A percentile compares a stretch with the other conserved stretches of the same genome.
These are phyloP conservation scores for Trematosphaeria pertusa DNA, from an alignment of 2,329 filamentous ascomycete species.

Conservation along the genomic window DNA sequence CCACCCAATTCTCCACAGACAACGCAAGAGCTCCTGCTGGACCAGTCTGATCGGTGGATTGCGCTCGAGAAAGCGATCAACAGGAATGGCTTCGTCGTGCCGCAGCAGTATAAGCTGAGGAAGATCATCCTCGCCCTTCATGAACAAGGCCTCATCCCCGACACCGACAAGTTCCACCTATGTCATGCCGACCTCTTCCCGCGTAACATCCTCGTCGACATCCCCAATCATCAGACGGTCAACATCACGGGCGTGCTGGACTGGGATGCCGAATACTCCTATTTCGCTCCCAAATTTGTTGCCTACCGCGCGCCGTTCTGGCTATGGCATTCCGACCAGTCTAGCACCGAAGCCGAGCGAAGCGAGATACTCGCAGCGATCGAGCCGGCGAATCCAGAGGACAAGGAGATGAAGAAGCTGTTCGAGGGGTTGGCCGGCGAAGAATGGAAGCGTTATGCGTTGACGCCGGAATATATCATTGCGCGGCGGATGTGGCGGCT, in stretches of 20 bases:
- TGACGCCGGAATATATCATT: conserved; percentile 25
- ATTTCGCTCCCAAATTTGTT: conserved; percentile 27
- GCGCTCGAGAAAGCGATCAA: background rate
- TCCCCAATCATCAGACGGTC: conserved; percentile 8
- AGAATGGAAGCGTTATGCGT: conserved; percentile 29
- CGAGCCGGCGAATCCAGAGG: conserved; percentile 5
- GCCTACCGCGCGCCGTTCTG: conserved; percentile 21
- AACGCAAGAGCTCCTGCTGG: conserved; percentile 3
- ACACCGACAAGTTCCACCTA: conserved; percentile 14
- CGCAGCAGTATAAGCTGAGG: conserved; percentile 13
- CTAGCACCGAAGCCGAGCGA: conserved; percentile 8
- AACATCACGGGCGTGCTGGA: conserved; percentile 30
- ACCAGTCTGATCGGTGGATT: conserved; percentile 4
- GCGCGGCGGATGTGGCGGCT: conserved; percentile 8
- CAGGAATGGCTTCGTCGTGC: background rate
- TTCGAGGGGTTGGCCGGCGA: conserved; percentile 32
- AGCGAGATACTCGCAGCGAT: conserved; percentile 24
- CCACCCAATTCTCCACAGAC: conserved; percentile 3
- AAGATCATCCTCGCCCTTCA: conserved; percentile 17
- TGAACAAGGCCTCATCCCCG: conserved; percentile 11
- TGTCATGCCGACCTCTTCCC: conserved; percentile 20
- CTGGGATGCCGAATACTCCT: conserved; percentile 27
- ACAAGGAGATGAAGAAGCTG: conserved; percentile 25
- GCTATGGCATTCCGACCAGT: conserved; percentile 20
- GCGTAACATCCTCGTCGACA: conserved; percentile 28